Conservation (phyloP, 805 yeast genomes). For the Monosporozyma yasuniensis region DNA sequence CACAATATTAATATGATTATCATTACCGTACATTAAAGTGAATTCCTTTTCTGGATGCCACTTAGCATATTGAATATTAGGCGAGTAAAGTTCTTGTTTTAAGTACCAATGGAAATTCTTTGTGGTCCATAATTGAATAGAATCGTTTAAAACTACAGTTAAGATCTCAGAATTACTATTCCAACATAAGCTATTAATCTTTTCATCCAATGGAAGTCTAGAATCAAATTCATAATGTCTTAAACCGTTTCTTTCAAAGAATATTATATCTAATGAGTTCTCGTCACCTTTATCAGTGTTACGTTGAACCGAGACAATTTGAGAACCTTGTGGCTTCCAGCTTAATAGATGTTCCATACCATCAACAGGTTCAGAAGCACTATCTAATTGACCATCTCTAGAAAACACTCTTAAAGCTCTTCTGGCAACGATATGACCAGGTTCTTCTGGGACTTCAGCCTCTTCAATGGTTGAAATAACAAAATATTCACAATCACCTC, state of each 20-base stretch:
- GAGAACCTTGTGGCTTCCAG: slow-evolving; percentile 89
- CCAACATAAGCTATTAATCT: slow-evolving; percentile 58
- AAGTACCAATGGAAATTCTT: slow-evolving; percentile 95
- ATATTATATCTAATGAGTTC: slow-evolving; percentile 43
- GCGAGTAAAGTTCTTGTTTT: slow-evolving; percentile 58
- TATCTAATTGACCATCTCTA: slow-evolving; percentile 67
- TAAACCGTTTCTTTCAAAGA: slow-evolving; percentile 89
- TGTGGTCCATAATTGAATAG: slow-evolving; percentile 81
- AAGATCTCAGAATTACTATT: slow-evolving; percentile 70
- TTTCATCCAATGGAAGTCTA: slow-evolving; percentile 45
- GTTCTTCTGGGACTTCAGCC: slow-evolving; percentile 33
- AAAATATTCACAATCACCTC: slow-evolving; percentile 88
- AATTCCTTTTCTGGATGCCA: slow-evolving; percentile 91
- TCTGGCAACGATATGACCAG: slow-evolving; percentile 33
- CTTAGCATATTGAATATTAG: slow-evolving; percentile 36
- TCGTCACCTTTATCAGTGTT: slow-evolving; percentile 36
- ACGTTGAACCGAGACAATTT: slow-evolving; percentile 76
- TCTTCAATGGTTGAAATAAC: slow-evolving; percentile 57
- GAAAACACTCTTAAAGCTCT: slow-evolving; percentile 77
- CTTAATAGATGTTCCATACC: slow-evolving; percentile 63
- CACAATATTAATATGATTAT: slow-evolving; percentile 45
- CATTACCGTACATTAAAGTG: slow-evolving; percentile 58
- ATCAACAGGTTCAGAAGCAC: slow-evolving; percentile 85
- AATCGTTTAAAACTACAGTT: slow-evolving; percentile 52
- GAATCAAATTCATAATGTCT: slow-evolving; percentile 80